A percentile compares a stretch with the other conserved stretches of the same genome.
phyloP scores from a whole-genome alignment of 371 early-diverging fungal genomes.

The Zopfochytrium polystomum region DNA sequence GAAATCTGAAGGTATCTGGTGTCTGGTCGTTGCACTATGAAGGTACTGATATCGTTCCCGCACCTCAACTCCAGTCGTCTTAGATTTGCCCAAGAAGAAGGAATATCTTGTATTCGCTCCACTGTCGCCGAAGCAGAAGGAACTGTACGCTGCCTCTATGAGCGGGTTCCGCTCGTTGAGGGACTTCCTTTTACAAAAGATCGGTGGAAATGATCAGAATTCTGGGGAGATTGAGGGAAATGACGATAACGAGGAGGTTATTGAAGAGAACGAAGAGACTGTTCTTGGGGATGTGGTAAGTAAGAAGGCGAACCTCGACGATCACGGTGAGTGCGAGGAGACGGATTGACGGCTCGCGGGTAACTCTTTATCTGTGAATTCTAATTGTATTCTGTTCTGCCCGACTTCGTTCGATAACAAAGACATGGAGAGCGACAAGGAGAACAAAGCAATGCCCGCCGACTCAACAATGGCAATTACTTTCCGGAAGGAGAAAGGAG shows the following conservation, averaged over 20 bases:
- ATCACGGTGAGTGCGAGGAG: background rate
- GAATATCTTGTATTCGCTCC: constrained; percentile 87
- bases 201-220: constrained; percentile 28
- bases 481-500: too few relatives aligned
- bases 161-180: constrained; percentile 59
- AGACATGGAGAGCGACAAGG: too few relatives aligned
- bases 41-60: background rate
- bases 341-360: background rate
- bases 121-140: constrained; percentile 74
- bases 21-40: background rate
- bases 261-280: constrained; percentile 30
- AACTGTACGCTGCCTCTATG: constrained; percentile 81
- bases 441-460: too few relatives aligned
- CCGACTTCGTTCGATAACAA: too few relatives aligned
- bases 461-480: too few relatives aligned
- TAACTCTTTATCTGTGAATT: too few relatives aligned
- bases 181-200: constrained; percentile 62
- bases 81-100: constrained; percentile 82
- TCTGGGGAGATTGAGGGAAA: too few relatives aligned
- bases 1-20: constrained; percentile 74
- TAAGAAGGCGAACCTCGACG: background rate
- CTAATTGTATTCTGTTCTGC: too few relatives aligned
- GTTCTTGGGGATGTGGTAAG: background rate
- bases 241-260: constrained; percentile 30
- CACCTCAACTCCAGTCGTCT: constrained; percentile 66